phyloP scores from a whole-genome alignment of 176 grass and related monocot genomes.

The Eremochloa ophiuroides region DNA sequence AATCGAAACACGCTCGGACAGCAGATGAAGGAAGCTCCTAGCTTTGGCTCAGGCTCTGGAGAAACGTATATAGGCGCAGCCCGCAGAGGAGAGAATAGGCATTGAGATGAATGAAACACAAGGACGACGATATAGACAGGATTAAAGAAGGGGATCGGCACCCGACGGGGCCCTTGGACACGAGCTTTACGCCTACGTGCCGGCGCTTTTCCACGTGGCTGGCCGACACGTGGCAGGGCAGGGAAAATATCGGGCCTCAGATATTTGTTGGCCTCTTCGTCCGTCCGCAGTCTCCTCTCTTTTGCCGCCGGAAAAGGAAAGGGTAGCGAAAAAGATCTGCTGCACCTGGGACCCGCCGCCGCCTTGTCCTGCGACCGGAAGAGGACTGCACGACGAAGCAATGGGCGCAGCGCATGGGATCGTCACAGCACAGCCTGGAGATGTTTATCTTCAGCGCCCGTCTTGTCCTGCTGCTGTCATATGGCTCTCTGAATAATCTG shows the following conservation, averaged over 20 bases:
- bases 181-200: conserved; percentile 40
- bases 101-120: neutral
- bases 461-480: neutral
- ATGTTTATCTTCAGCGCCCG: neutral
- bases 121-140: neutral
- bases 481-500: neutral
- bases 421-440: neutral
- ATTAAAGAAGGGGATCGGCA: neutral
- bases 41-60: conserved; percentile 17
- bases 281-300: neutral
- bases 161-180: neutral
- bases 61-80: neutral
- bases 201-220: conserved; percentile 50
- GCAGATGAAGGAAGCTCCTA: neutral
- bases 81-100: neutral
- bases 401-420: neutral
- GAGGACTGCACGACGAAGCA: neutral
- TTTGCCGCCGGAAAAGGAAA: neutral
- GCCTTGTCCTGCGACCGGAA: neutral
- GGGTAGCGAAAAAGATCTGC: conserved; percentile 33
- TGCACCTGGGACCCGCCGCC: conserved; percentile 3
- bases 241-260: conserved; percentile 42
- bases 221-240: conserved; percentile 23
- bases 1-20: neutral
- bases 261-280: conserved; percentile 39